Evolutionary conservation across 2,329 filamentous ascomycete species (phyloP).

Genomic region (Penicillium italicum): DNA sequence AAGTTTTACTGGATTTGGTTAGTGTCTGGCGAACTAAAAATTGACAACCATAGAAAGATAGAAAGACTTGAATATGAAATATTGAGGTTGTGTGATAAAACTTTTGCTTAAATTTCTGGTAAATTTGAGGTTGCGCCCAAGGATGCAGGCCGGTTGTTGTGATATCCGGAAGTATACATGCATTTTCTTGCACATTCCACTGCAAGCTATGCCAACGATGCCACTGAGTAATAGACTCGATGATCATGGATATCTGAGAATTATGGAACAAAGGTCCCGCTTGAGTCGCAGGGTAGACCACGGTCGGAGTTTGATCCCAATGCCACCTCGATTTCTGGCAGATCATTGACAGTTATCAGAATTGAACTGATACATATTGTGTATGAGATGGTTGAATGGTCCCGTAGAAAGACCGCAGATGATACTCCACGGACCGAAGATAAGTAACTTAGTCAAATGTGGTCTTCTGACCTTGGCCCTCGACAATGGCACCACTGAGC

Average conservation of each 20-base stretch:
- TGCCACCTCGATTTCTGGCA: not conserved
- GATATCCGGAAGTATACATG: conserved; percentile 8
- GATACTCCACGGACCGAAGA: not conserved
- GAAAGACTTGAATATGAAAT: not conserved
- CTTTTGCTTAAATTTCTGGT: not conserved
- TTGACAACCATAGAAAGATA: not conserved
- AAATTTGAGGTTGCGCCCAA: not conserved
- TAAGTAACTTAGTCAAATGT: conserved; percentile 62
- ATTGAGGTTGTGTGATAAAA: not conserved
- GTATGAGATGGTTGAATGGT: not conserved
- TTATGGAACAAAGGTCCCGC: not conserved
- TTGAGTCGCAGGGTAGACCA: not conserved
- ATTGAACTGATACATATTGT: not conserved
- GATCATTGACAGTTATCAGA: not conserved
- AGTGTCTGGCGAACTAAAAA: not conserved
- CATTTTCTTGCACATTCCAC: conserved; percentile 1
- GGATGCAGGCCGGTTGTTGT: not conserved
- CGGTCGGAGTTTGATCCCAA: not conserved
- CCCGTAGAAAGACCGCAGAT: not conserved
- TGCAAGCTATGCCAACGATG: not conserved
- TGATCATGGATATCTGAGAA: not conserved
- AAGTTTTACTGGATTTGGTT: conserved; percentile 7
- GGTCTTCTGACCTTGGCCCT: conserved; percentile 73
- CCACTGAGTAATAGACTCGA: conserved; percentile 1
- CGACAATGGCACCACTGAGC: conserved; percentile 75